phyloP scores from a whole-genome alignment of 192 early-diverging fungal genomes.

The Linnemannia schmuckeri region DNA sequence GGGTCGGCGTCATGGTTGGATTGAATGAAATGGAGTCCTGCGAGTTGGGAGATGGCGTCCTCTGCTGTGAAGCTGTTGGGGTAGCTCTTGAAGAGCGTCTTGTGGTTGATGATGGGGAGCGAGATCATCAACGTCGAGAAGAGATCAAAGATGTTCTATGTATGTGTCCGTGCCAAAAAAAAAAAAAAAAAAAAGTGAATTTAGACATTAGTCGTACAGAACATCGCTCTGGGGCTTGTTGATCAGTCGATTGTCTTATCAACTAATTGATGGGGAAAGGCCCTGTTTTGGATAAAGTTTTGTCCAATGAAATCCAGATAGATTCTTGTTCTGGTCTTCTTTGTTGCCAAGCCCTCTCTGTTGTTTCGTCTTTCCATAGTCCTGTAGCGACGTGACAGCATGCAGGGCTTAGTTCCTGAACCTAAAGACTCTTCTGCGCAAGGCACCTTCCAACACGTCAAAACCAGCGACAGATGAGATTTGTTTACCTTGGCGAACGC shows the following conservation, averaged over 20 bases:
- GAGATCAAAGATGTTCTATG: constrained; percentile 70
- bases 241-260: no score
- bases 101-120: constrained; percentile 63
- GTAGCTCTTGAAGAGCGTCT: constrained; percentile 66
- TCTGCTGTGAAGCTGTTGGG: constrained; percentile 68
- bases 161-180: constrained; percentile 18
- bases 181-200: neutral
- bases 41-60: constrained; percentile 66
- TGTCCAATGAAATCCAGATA: neutral
- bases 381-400: no score
- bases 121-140: constrained; percentile 69
- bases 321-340: neutral
- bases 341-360: neutral
- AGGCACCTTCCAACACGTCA: no score
- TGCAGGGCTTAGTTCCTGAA: no score
- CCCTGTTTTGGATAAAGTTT: neutral
- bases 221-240: no score
- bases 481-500: constrained; percentile 49
- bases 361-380: neutral
- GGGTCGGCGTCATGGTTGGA: constrained; percentile 63
- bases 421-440: no score
- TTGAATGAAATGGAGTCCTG: constrained; percentile 67
- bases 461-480: neutral
- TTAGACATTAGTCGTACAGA: neutral
- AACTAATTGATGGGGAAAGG: no score